Evolutionary conservation across 163 green algal genomes (phyloP).

Genomic region (Chloromonas sp.): DNA sequence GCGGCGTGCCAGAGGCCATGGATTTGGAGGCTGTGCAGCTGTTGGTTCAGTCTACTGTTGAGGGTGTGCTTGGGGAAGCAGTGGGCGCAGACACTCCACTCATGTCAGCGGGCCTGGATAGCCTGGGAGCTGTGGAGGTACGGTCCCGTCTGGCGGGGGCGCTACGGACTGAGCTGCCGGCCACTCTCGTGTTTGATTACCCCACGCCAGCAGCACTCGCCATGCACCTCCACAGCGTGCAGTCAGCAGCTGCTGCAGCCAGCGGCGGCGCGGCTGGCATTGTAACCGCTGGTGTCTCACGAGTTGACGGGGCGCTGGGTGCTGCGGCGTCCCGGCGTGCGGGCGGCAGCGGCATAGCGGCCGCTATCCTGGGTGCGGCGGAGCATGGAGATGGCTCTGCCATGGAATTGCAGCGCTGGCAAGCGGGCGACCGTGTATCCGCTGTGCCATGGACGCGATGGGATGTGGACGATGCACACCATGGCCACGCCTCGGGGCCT

Average conservation of each 20-base stretch:
- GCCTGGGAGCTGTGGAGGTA: constrained; percentile 67
- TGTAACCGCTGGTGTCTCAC: neutral
- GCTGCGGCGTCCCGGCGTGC: neutral
- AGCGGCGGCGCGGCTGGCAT: too few relatives aligned
- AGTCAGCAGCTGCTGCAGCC: neutral
- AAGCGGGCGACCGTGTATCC: constrained; percentile 19
- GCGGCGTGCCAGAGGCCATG: neutral
- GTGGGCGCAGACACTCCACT: constrained; percentile 62
- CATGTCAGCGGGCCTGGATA: constrained; percentile 54
- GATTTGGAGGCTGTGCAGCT: constrained; percentile 3
- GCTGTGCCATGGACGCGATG: constrained; percentile 52
- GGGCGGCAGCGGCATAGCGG: too few relatives aligned
- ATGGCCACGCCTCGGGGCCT: constrained; percentile 1
- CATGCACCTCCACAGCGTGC: neutral
- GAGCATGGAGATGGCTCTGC: neutral
- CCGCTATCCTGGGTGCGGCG: too few relatives aligned
- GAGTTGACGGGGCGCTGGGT: neutral
- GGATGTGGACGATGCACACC: constrained; percentile 40
- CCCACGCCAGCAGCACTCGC: constrained; percentile 27
- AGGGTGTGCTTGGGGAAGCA: constrained; percentile 49
- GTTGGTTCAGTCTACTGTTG: constrained; percentile 46
- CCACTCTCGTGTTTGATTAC: constrained; percentile 69
- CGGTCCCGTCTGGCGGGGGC: constrained; percentile 40
- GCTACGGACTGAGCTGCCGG: constrained; percentile 56
- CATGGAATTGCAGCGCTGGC: neutral